Evolutionary conservation across 2,329 filamentous ascomycete genomes (phyloP), one percentile per base, ranked within the genome.

Genomic region (Alternaria sp.): DNA sequence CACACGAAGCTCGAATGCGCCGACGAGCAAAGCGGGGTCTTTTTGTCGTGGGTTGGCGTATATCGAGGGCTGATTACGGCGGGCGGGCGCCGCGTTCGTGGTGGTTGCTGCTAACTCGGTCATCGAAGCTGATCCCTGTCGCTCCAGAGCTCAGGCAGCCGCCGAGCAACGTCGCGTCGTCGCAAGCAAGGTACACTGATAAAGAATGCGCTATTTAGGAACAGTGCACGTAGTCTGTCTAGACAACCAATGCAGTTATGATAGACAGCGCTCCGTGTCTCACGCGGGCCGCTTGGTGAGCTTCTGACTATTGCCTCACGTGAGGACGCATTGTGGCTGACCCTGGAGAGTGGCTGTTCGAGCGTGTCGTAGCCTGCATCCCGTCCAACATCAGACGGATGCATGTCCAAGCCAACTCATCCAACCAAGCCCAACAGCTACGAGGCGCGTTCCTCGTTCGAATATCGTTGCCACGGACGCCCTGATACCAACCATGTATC

Each of bases 301-400:
- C 64, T 65, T 58, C 64, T 62, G 64, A 65, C 63, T 55, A 53
- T 36, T 18, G 43, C 60, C 62, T 71, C 65, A 72, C 65, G 63
- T 56, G 69, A 36, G 46, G 30, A 36, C 20, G 46, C 20, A 50
- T 36, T 50, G 20, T 57, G 62, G 63, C 64, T 54, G 65, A 61
- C 62, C 59, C 62, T 57, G 41, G 45, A 38, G 28, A 46, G 40
- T 60, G 12, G 28, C 43, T 34, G 27, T 28, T 30, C n/a, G 30
- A 18, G 3, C 20, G 32, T 22, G 32, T 20, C 46, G 18, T 30
- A 30, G 28, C 11, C 8, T n/a, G 5, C 30, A 12, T 16, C 32
- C 5, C 32, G 5, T 36, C 32, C 3, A 16, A 16, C 3, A 12
- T 1, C 32, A 36, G 32, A 36, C 6, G 32, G 14, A 36, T 36